Evolutionary conservation across 805 yeast species (phyloP).

Genomic region (Starmerella roubikii): DNA sequence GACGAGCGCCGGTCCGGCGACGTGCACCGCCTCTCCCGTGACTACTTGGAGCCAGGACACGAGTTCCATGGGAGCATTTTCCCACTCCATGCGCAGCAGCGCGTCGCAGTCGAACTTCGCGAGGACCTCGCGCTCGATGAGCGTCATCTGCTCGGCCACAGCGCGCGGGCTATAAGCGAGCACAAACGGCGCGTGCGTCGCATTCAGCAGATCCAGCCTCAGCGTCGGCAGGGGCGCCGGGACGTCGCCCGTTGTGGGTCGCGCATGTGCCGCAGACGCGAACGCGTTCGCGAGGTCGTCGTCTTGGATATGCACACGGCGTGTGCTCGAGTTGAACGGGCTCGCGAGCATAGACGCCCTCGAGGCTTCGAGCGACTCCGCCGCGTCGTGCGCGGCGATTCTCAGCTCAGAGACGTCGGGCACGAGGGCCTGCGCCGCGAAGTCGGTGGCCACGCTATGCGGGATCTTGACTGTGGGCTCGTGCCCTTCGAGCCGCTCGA

Average conservation of each 20-base stretch:
- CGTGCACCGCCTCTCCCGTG: constrained; percentile 38
- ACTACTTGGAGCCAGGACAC: constrained; percentile 75
- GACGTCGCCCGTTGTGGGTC: neutral
- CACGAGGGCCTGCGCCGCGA: neutral
- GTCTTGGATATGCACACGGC: too few relatives aligned
- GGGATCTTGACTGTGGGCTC: neutral
- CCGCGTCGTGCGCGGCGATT: neutral
- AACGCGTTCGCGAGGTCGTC: too few relatives aligned
- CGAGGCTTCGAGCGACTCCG: too few relatives aligned
- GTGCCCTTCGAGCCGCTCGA: constrained; percentile 65
- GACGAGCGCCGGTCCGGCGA: constrained; percentile 58
- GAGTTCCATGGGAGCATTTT: constrained; percentile 30
- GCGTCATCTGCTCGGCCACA: constrained; percentile 69
- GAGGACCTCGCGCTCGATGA: constrained; percentile 73
- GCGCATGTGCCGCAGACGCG: neutral
- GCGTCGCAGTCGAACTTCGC: constrained; percentile 88
- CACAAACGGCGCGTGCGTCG: constrained; percentile 63
- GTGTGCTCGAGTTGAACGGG: too few relatives aligned
- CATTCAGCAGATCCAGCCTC: constrained; percentile 13
- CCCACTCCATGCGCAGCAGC: constrained; percentile 63
- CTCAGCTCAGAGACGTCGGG: constrained; percentile 6
- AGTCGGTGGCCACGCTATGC: neutral
- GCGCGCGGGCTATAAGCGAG: constrained; percentile 53
- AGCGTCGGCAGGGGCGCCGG: constrained; percentile 17
- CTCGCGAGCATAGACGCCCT: too few relatives aligned